phyloP scores from a whole-genome alignment of 2,329 filamentous ascomycete species.

The Colletotrichum filicis region DNA sequence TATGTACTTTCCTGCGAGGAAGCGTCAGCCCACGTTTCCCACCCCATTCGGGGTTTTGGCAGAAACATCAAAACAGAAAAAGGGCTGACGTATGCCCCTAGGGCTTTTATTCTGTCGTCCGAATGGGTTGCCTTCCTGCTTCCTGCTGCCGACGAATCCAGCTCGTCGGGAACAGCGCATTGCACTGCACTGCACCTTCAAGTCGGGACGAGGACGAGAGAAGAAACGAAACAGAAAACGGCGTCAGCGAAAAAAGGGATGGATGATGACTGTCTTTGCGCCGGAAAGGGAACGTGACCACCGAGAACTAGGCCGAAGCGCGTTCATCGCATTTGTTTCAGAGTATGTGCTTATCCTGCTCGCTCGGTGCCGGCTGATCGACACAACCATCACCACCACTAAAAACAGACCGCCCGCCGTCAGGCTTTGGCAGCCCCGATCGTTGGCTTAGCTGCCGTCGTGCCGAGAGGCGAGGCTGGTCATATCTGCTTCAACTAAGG shows the following conservation, averaged over 20 bases:
- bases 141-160: background rate
- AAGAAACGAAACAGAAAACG: background rate
- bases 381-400: background rate
- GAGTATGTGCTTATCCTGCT: conserved; percentile 33
- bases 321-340: conserved; percentile 20
- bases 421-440: background rate
- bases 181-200: background rate
- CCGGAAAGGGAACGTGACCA: background rate
- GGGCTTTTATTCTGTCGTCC: background rate
- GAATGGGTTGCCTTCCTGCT: background rate
- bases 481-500: conserved; percentile 13
- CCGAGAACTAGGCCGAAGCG: conserved; percentile 4
- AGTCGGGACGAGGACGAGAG: background rate
- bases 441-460: conserved; percentile 14
- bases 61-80: background rate
- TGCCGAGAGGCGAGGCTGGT: conserved; percentile 25
- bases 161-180: background rate
- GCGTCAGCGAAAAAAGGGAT: background rate
- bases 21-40: background rate
- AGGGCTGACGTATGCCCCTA: background rate
- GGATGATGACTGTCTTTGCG: conserved; percentile 1
- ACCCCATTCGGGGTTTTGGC: background rate
- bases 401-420: conserved; percentile 2
- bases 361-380: conserved; percentile 27
- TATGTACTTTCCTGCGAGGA: background rate